phyloP scores from a whole-genome alignment of 148 eudicot species.

The Beta vulgaris region DNA sequence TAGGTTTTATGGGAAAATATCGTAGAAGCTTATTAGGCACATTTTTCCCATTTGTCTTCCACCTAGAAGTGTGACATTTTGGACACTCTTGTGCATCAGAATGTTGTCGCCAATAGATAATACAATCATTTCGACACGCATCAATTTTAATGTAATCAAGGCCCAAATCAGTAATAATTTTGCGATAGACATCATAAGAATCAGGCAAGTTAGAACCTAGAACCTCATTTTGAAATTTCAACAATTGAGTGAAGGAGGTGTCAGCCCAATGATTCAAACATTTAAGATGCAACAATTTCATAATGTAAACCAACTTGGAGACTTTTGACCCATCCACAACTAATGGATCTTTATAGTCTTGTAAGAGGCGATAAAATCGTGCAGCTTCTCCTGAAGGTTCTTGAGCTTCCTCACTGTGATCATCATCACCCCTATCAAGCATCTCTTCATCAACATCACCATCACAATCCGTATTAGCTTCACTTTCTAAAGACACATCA shows the following conservation, averaged over 20 bases:
- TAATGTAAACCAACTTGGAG: neutral
- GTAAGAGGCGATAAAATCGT: neutral
- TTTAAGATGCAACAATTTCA: slow-evolving; percentile 2
- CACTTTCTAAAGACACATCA: neutral
- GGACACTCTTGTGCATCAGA: neutral
- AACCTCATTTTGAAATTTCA: too few species aligned
- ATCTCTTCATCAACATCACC: neutral
- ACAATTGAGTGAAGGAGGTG: too few species aligned
- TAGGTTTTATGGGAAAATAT: neutral
- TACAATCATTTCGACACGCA: too few species aligned
- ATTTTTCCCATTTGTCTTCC: neutral
- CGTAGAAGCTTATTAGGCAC: neutral
- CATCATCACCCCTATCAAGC: neutral
- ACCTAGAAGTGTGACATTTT: neutral
- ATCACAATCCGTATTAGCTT: neutral
- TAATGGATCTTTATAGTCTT: neutral
- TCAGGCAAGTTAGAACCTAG: too few species aligned
- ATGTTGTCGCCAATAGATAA: too few species aligned
- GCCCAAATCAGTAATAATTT: too few species aligned
- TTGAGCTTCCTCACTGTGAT: neutral
- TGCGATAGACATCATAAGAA: too few species aligned
- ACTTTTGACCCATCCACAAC: neutral
- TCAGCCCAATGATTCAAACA: too few species aligned
- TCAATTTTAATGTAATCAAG: too few species aligned
- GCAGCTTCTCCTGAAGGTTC: neutral